Evolutionary conservation across 805 yeast genomes (phyloP).

Genomic region (Sungouiozyma intestinalis): DNA sequence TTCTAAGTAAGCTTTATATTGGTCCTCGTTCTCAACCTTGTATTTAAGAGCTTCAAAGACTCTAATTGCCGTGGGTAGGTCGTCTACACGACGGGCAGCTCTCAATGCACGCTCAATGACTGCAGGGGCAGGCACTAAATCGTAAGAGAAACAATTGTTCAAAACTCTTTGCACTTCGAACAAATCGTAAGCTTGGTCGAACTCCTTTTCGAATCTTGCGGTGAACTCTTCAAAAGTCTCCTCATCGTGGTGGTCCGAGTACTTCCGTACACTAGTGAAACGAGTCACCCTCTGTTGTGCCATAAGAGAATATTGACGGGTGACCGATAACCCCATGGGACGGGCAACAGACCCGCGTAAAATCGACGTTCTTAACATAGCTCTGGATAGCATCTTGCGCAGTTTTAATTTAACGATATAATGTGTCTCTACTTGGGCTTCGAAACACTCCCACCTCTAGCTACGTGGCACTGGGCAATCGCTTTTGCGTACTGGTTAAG

Average conservation of each 20-base stretch:
- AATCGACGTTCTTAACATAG: slow-evolving; percentile 9
- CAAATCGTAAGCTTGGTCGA: slow-evolving; percentile 83
- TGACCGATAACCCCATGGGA: not conserved
- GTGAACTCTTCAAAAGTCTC: slow-evolving; percentile 95
- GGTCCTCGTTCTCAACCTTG: slow-evolving; percentile 91
- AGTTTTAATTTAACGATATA: too few relatives aligned
- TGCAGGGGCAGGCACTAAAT: slow-evolving; percentile 95
- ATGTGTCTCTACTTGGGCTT: too few relatives aligned
- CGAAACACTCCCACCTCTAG: too few relatives aligned
- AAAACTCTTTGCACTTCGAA: slow-evolving; percentile 88
- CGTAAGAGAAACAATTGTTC: slow-evolving; percentile 97
- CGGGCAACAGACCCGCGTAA: slow-evolving; percentile 7
- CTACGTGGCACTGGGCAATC: too few relatives aligned
- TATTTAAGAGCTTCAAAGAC: slow-evolving; percentile 94
- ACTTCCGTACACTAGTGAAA: slow-evolving; percentile 40
- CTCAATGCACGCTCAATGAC: slow-evolving; percentile 91
- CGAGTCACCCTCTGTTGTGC: not conserved
- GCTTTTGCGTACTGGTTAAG: not conserved
- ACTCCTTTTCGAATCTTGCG: slow-evolving; percentile 83
- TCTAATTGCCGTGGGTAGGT: slow-evolving; percentile 96
- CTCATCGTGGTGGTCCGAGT: slow-evolving; percentile 74
- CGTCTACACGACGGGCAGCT: slow-evolving; percentile 98
- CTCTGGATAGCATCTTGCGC: slow-evolving; percentile 12
- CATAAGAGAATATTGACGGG: not conserved
- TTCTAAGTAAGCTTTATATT: slow-evolving; percentile 91